Percentiles rank a stretch among this genome's conserved stretches.
phyloP scores from a whole-genome alignment of 352 stramenopile species.

The Phytophthora macrochlamydospora region DNA sequence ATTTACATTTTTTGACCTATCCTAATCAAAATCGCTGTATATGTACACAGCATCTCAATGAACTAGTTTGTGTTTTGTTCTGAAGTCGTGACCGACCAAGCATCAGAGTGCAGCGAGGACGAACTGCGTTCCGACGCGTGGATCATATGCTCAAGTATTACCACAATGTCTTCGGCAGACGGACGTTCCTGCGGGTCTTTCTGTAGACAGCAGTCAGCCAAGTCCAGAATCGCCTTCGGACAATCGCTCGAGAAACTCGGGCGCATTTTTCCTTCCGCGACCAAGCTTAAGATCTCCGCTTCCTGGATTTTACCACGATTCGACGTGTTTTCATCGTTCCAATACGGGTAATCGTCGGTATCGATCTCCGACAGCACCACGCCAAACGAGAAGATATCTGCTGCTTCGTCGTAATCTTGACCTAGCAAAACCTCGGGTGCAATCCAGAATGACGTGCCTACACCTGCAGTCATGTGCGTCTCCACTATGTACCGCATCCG shows the following conservation, averaged over 20 bases:
- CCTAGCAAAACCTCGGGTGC: conserved; percentile 66
- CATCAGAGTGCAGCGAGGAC: conserved; percentile 27
- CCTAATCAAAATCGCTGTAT: conserved; percentile 8
- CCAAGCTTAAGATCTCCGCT: conserved; percentile 38
- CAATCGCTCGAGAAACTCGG: conserved; percentile 42
- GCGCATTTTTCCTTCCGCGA: conserved; percentile 34
- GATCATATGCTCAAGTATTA: conserved; percentile 38
- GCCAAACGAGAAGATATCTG: conserved; percentile 64
- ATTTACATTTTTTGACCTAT: neutral
- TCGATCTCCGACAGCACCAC: conserved; percentile 64
- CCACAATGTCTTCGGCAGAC: conserved; percentile 41
- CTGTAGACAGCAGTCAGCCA: conserved; percentile 47
- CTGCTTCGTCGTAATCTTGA: conserved; percentile 52
- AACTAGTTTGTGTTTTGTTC: conserved; percentile 7
- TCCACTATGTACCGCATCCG: conserved; percentile 41
- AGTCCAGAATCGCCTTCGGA: conserved; percentile 42
- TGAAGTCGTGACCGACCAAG: conserved; percentile 31
- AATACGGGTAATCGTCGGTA: conserved; percentile 49
- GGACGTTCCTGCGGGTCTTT: conserved; percentile 36
- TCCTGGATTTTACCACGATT: conserved; percentile 40
- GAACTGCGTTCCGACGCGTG: conserved; percentile 35
- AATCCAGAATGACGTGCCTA: conserved; percentile 50
- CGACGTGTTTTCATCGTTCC: conserved; percentile 35
- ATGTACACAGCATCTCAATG: neutral
- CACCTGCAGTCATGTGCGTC: conserved; percentile 44